Evolutionary conservation across 306 rosid species (phyloP).

Genomic region (Crotalaria pallida): DNA sequence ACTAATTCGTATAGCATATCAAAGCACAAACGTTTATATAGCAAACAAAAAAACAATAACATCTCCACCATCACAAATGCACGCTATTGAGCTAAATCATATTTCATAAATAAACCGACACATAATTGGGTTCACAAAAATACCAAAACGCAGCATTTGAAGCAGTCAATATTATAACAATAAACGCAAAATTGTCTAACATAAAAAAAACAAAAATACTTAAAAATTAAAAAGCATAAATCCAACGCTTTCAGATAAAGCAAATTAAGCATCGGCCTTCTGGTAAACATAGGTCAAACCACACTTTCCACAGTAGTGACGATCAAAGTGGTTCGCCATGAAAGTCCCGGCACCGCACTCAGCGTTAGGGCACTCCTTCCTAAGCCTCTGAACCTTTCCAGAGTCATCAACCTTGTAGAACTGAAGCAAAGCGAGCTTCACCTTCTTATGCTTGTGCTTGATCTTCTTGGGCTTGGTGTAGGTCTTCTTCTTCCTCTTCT

Average conservation of each 20-base stretch:
- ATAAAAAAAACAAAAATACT: not conserved
- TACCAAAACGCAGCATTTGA: not conserved
- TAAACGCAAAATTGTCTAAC: not conserved
- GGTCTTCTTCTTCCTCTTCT: conserved; percentile 97
- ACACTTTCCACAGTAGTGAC: conserved; percentile 95
- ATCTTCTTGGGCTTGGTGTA: conserved; percentile 95
- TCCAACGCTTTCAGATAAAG: not conserved
- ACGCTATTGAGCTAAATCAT: not conserved
- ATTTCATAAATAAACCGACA: not conserved
- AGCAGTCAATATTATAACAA: not conserved
- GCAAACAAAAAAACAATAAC: not conserved
- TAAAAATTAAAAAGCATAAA: not conserved
- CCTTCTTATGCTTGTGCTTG: conserved; percentile 97
- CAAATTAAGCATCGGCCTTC: conserved; percentile 73
- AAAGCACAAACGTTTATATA: not conserved
- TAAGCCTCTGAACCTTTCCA: conserved; percentile 78
- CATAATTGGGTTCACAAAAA: not conserved
- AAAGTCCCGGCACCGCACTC: conserved; percentile 95
- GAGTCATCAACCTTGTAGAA: conserved; percentile 88
- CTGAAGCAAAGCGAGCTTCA: conserved; percentile 78
- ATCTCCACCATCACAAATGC: not conserved
- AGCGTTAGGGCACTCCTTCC: conserved; percentile 89
- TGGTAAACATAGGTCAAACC: conserved; percentile 82
- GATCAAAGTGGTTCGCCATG: conserved; percentile 90
- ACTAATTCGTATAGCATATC: too few relatives aligned